Evolutionary conservation across 1,139 yeast genomes (phyloP), one percentile per base, ranked within the genome.

Genomic region (Hansenula anomala): DNA sequence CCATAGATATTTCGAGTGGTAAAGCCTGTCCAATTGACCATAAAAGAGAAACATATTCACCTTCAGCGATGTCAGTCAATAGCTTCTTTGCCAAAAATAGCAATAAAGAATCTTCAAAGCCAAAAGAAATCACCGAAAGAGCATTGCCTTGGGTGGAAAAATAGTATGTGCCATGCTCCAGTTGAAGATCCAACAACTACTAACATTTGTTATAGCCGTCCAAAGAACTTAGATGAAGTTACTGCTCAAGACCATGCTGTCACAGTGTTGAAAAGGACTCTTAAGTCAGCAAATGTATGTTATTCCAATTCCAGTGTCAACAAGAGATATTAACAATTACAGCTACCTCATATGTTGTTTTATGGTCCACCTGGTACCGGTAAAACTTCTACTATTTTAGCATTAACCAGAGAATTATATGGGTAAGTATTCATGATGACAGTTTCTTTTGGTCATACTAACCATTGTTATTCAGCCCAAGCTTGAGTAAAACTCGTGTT

Each of bases 351-450:
- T 60, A 87, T 90, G 96, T 66, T 92, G 36, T 90, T 90, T 63
- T 90, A 90, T 58, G 97, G 97, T 0, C 97, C 97, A 7, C 97
- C 97, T 37, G 97, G 97, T 25, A 90, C 97, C 0, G 97, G 97
- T 45, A 90, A 90, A 56, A 90, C 97, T 0, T 88, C 97, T 1
- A 90, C 97, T 0, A 83, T 90, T 36, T 65, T 90, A 38, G 97
- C 97, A 2, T 67, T 90, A 48, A 90, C 96, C 1, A 83, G 80
- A 52, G 90, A 88, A 54, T 64, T 90, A 34, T 90, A 78, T 56
- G 97, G 40, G 34, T 33, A 18, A n/a, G 30, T 33, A 18, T 15
- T 18, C 15, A 7, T 12, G 6, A 4, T 7, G 14, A 8, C 31
- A 8, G 3, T 4, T 10, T 15, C 8, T 6, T 10, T 27, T 8